Conservation (phyloP, 1,284 basidiomycete genomes). For the Mycosarcoma maydis region DNA sequence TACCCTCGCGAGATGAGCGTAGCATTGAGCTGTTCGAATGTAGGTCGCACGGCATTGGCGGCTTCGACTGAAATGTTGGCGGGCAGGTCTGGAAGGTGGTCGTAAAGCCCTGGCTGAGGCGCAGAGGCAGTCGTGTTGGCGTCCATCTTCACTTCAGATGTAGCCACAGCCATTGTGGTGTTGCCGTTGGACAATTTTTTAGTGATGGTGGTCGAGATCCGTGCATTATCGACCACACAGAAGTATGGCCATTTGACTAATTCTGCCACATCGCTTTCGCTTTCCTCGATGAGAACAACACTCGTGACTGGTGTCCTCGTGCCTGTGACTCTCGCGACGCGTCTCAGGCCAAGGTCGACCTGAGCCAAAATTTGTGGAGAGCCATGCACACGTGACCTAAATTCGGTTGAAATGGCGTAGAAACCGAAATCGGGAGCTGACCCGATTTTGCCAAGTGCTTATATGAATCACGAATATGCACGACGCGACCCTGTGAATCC, state of each 20-base stretch:
- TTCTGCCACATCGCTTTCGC: background rate
- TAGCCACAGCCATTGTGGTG: constrained; percentile 1
- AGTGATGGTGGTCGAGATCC: constrained; percentile 16
- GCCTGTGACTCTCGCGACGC: constrained; percentile 40
- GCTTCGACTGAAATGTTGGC: constrained; percentile 27
- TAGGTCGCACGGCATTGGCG: constrained; percentile 16
- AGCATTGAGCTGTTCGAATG: constrained; percentile 54
- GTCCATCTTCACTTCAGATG: background rate
- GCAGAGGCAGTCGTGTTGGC: background rate
- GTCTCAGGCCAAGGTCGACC: constrained; percentile 1
- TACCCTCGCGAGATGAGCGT: constrained; percentile 52
- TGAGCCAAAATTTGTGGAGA: background rate
- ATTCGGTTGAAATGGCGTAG: background rate
- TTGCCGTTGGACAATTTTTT: background rate
- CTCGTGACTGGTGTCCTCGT: background rate
- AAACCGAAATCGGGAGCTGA: background rate
- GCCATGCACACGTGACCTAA: constrained; percentile 17
- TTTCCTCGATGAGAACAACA: constrained; percentile 27
- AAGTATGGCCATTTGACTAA: too few species aligned
- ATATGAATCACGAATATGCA: constrained; percentile 1
- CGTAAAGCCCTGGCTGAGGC: constrained; percentile 16
- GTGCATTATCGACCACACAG: background rate
- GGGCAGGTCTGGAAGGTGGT: constrained; percentile 37
- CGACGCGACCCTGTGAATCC: constrained; percentile 24
- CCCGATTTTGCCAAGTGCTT: background rate